phyloP scores from a whole-genome alignment of 2,329 filamentous ascomycete species.

The Sclerotinia borealis region DNA sequence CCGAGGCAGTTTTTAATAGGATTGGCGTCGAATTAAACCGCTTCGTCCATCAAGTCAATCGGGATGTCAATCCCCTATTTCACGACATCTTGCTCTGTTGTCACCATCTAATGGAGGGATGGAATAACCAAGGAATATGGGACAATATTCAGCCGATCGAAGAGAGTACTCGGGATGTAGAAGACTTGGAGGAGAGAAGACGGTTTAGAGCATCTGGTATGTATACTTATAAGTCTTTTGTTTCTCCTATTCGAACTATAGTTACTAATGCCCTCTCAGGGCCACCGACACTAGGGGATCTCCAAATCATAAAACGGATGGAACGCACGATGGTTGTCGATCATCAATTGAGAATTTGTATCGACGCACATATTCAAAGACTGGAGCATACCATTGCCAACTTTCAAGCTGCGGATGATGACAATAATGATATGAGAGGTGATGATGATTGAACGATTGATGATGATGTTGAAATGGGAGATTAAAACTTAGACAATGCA shows the following conservation, averaged over 20 bases:
- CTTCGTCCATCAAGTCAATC: background rate
- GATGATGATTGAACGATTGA: too few relatives aligned
- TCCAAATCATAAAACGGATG: background rate
- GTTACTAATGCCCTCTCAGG: background rate
- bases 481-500: background rate
- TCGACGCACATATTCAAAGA: background rate
- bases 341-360: background rate
- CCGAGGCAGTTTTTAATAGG: background rate
- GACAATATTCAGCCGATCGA: background rate
- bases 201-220: background rate
- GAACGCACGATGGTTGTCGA: background rate
- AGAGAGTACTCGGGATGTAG: background rate
- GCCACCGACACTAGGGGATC: background rate
- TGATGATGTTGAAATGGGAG: background rate
- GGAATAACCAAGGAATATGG: background rate
- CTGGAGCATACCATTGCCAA: background rate
- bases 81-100: background rate
- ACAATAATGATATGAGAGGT: too few relatives aligned
- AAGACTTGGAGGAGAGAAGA: background rate
- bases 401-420: background rate
- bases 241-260: too few relatives aligned
- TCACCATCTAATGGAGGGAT: background rate
- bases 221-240: background rate
- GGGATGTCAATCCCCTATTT: background rate
- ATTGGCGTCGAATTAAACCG: background rate